These are phyloP conservation scores for Asterionellopsis glacialis DNA, from an alignment of 108 stramenopile genomes.

Conservation along the genomic window DNA sequence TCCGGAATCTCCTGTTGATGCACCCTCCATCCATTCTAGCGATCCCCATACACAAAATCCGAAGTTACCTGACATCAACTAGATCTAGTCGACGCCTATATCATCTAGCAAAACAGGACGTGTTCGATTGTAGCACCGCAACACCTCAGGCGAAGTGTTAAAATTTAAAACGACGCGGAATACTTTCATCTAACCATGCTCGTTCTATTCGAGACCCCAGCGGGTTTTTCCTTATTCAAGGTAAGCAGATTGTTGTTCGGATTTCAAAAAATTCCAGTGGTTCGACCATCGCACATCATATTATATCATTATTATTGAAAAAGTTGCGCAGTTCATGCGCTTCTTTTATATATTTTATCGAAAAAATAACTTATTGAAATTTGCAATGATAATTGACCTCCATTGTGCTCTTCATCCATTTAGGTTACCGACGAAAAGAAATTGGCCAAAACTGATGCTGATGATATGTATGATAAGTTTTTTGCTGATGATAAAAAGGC, in stretches of 20 bases:
- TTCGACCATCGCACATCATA: too few relatives aligned
- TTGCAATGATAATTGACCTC: neutral
- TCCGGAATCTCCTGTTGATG: too few relatives aligned
- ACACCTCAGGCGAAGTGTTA: too few relatives aligned
- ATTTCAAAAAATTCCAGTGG: neutral
- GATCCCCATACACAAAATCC: too few relatives aligned
- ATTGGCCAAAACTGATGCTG: constrained; percentile 75
- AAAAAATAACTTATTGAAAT: neutral
- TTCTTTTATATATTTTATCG: neutral
- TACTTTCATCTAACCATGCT: constrained; percentile 65
- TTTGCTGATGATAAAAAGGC: constrained; percentile 82
- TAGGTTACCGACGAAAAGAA: constrained; percentile 85
- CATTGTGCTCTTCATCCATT: neutral
- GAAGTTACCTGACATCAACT: too few relatives aligned
- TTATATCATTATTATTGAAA: neutral
- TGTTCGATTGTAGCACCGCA: too few relatives aligned
- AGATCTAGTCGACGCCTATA: too few relatives aligned
- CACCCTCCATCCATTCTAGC: too few relatives aligned
- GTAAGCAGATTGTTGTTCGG: constrained; percentile 34
- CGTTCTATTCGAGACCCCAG: constrained; percentile 98
- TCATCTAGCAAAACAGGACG: too few relatives aligned
- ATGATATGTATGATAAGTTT: constrained; percentile 84
- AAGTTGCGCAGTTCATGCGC: neutral
- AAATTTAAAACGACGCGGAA: neutral
- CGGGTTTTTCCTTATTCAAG: constrained; percentile 99